These are phyloP conservation scores for Pezicula rhizophila DNA, from an alignment of 2,329 filamentous ascomycete species.

Conservation along the genomic window DNA sequence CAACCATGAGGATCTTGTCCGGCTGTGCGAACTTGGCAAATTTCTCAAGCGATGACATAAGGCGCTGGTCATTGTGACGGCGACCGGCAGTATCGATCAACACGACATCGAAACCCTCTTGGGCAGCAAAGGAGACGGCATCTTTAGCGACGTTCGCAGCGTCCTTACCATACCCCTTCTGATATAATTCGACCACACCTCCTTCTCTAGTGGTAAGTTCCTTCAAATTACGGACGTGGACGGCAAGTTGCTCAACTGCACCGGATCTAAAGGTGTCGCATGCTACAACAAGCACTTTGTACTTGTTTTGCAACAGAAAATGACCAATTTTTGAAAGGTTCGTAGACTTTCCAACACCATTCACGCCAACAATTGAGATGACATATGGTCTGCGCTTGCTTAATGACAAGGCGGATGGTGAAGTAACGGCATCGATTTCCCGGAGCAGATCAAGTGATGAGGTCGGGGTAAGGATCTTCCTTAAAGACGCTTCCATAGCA, in stretches of 20 bases:
- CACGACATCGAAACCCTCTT: constrained; percentile 81
- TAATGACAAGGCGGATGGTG: constrained; percentile 57
- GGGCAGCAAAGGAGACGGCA: constrained; percentile 73
- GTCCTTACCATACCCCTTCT: constrained; percentile 97
- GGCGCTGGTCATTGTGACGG: constrained; percentile 87
- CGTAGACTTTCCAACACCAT: constrained; percentile 96
- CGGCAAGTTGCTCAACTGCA: constrained; percentile 91
- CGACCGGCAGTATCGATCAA: constrained; percentile 94
- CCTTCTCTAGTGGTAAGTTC: constrained; percentile 82
- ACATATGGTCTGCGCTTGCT: constrained; percentile 76
- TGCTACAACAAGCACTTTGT: constrained; percentile 87
- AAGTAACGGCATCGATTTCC: constrained; percentile 76
- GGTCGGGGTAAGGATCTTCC: constrained; percentile 92
- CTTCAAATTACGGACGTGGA: constrained; percentile 89
- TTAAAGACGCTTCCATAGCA: constrained; percentile 87
- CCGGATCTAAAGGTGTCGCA: constrained; percentile 97
- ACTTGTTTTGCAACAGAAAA: constrained; percentile 95
- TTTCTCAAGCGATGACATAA: constrained; percentile 96
- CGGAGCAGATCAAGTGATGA: constrained; percentile 90
- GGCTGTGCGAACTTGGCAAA: constrained; percentile 94
- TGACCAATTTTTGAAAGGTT: constrained; percentile 98
- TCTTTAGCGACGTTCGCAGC: constrained; percentile 93
- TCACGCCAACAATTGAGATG: constrained; percentile 96
- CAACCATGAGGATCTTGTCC: constrained; percentile 98
- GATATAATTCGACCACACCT: constrained; percentile 82